phyloP scores from a whole-genome alignment of 2,329 filamentous ascomycete genomes.

The Hymenoscyphus salicellus region DNA sequence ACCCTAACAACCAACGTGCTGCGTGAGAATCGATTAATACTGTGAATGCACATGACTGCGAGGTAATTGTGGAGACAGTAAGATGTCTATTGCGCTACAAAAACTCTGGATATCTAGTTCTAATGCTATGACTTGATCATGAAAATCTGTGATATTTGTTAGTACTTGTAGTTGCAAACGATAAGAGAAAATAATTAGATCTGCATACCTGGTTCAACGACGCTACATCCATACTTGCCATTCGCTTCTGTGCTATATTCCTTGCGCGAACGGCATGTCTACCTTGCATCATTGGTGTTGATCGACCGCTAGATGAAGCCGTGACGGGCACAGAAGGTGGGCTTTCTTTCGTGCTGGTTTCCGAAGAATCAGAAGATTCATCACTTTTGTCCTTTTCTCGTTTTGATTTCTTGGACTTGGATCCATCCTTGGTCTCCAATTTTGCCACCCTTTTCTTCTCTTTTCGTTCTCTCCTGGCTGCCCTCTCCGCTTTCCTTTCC shows the following conservation, averaged over 20 bases:
- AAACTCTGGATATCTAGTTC: conserved; percentile 16
- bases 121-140: conserved; percentile 56
- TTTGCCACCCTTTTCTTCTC: conserved; percentile 37
- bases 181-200: conserved; percentile 4
- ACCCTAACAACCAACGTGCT: too few relatives aligned
- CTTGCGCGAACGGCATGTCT: conserved; percentile 74
- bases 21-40: neutral
- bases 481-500: conserved; percentile 42
- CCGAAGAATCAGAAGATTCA: conserved; percentile 18
- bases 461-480: conserved; percentile 43
- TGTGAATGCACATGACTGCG: neutral
- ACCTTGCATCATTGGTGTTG: conserved; percentile 47
- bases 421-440: conserved; percentile 41
- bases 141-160: conserved; percentile 53
- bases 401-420: conserved; percentile 34
- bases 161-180: conserved; percentile 16
- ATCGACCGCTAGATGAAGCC: conserved; percentile 43
- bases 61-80: neutral
- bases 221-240: conserved; percentile 75
- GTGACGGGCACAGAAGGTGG: conserved; percentile 33
- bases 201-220: conserved; percentile 77
- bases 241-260: conserved; percentile 84
- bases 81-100: neutral
- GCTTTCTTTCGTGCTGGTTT: conserved; percentile 23
- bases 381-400: conserved; percentile 42